Evolutionary conservation across 331 rosid species (phyloP), one percentile per base, ranked within the genome.

Genomic region (Phaseolus coccineus): DNA sequence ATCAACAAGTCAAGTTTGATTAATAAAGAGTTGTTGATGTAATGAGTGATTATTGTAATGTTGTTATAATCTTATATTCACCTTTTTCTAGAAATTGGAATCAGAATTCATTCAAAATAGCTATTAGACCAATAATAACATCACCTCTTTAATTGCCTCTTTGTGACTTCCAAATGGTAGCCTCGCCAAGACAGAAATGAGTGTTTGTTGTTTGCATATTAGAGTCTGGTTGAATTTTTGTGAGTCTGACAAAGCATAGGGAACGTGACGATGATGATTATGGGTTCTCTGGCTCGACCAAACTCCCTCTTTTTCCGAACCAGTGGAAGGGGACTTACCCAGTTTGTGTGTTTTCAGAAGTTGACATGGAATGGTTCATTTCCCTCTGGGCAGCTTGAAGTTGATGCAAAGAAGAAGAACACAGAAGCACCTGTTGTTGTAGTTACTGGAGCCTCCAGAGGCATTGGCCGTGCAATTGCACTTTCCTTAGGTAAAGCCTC

Each of bases 401-500:
- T 22, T 30, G 50, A 24, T n/a, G 75, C 76, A 4, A 70, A 10
- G 27, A 80, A 64, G 66, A 72, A 71, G 50, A 73, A 73, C n/a
- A 59, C 13, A 66, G 77, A 66, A 68, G 67, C 77, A 1, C 83
- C 86, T 9, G 86, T 73, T 25, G 86, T 73, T 48, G 73, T 83
- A 10, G 86, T 83, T 7, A 83, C 83, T 0, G 83, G 86, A 35
- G 86, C 86, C 15, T 83, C 86, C 53, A 78, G 86, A 73, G 86
- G 86, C 77, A 83, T 83, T 58, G 86, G 86, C 69, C 80, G 86
- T 57, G 83, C 86, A 0, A 83, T 83, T 74, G 83, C 83, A 19
- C 73, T 83, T 64, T 68, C 86, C 4, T 58, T 83, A 8, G 86
- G 86, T 27, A 78, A 78, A 83, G 83, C 86, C 8, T 46, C 80